A percentile compares a stretch with the other conserved stretches of the same genome.
These are phyloP conservation scores for Trichophyton schoenleinii DNA, from an alignment of 2,329 filamentous ascomycete genomes.

Conservation along the genomic window DNA sequence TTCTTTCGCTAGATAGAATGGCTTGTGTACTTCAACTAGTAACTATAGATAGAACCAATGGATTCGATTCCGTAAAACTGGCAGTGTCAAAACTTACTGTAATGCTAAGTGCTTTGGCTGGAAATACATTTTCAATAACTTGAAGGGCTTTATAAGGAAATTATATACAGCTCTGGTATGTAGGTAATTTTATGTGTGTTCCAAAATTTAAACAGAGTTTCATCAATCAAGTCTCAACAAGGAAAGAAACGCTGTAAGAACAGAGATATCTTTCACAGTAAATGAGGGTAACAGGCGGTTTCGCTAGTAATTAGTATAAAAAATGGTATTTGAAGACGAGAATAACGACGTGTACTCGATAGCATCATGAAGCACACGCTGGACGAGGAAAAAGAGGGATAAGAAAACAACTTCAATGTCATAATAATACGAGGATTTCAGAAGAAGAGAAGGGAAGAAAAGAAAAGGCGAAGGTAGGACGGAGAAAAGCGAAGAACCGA, in stretches of 20 bases:
- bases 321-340: neutral
- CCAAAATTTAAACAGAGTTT: neutral
- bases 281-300: neutral
- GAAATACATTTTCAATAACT: neutral
- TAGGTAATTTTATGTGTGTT: neutral
- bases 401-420: neutral
- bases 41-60: neutral
- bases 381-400: neutral
- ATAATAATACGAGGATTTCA: conserved; percentile 1
- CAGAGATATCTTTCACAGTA: neutral
- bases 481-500: neutral
- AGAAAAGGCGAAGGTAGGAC: neutral
- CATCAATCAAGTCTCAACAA: neutral
- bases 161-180: neutral
- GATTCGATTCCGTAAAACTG: neutral
- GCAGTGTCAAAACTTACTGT: neutral
- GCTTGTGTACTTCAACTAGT: neutral
- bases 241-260: neutral
- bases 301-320: neutral
- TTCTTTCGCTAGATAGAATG: neutral
- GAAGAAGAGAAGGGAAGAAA: neutral
- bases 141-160: neutral
- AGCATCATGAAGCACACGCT: neutral
- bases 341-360: neutral
- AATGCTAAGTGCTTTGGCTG: neutral